phyloP scores from a whole-genome alignment of 345 rosid species.

The Citrus sinensis region DNA sequence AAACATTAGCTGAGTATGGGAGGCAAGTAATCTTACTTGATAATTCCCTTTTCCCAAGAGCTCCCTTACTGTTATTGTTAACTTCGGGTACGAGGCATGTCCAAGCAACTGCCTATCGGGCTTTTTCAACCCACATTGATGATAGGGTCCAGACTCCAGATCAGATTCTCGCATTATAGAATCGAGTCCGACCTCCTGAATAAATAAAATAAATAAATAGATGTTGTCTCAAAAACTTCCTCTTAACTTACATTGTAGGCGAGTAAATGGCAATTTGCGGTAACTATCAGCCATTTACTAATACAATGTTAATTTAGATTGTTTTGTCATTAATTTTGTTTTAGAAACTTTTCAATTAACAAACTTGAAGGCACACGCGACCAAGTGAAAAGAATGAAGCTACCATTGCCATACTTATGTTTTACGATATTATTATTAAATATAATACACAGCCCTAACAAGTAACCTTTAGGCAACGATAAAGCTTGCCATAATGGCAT shows the following conservation, averaged over 20 bases:
- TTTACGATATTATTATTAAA: background rate
- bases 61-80: background rate
- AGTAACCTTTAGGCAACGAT: background rate
- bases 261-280: background rate
- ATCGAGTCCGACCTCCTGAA: background rate
- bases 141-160: background rate
- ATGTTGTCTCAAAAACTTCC: background rate
- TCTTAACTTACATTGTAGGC: background rate
- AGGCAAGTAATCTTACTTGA: conserved; percentile 58
- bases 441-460: background rate
- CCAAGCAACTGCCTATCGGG: background rate
- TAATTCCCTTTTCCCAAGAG: background rate
- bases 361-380: background rate
- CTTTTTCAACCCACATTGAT: too few species aligned
- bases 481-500: background rate
- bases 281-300: background rate
- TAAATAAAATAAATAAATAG: background rate
- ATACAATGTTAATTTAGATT: background rate
- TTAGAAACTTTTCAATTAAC: background rate
- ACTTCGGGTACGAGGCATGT: background rate
- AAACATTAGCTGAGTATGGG: conserved; percentile 40
- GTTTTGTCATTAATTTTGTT: background rate
- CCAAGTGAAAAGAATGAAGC: background rate
- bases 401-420: background rate
- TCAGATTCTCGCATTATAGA: background rate